These are phyloP conservation scores for Diaporthe batatas DNA, from an alignment of 2,329 filamentous ascomycete species.

Conservation along the genomic window DNA sequence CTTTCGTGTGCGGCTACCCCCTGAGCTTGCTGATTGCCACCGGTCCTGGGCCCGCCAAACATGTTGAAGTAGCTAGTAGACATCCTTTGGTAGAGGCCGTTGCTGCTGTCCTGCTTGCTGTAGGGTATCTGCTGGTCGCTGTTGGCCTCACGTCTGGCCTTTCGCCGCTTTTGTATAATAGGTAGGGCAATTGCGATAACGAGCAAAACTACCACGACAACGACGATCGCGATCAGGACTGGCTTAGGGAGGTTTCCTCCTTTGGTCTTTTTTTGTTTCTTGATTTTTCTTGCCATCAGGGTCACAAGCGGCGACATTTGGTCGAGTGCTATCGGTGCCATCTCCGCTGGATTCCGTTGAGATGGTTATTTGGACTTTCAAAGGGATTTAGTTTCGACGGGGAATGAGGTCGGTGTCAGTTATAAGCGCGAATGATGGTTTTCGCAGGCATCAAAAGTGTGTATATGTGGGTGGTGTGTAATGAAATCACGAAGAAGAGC, in stretches of 20 bases:
- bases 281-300: not conserved
- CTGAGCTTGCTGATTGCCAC: not conserved
- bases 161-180: not conserved
- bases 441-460: not conserved
- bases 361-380: not conserved
- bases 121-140: not conserved
- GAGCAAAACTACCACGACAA: not conserved
- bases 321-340: constrained; percentile 14
- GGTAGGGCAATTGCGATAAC: not conserved
- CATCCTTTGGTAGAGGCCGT: not conserved
- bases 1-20: not conserved
- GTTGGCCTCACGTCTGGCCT: constrained; percentile 1
- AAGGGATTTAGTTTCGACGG: not conserved
- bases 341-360: not conserved
- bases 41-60: not conserved
- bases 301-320: not conserved
- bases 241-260: constrained; percentile 1
- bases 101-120: constrained; percentile 5
- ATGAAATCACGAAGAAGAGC: not conserved
- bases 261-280: not conserved
- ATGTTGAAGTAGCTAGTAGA: not conserved
- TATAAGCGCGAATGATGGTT: not conserved
- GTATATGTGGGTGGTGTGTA: not conserved
- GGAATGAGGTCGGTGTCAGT: not conserved
- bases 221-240: constrained; percentile 4